Percentiles rank a stretch among this genome's conserved stretches.
phyloP scores from a whole-genome alignment of 2,329 filamentous ascomycete genomes.

The Metarhizium guizhouense region DNA sequence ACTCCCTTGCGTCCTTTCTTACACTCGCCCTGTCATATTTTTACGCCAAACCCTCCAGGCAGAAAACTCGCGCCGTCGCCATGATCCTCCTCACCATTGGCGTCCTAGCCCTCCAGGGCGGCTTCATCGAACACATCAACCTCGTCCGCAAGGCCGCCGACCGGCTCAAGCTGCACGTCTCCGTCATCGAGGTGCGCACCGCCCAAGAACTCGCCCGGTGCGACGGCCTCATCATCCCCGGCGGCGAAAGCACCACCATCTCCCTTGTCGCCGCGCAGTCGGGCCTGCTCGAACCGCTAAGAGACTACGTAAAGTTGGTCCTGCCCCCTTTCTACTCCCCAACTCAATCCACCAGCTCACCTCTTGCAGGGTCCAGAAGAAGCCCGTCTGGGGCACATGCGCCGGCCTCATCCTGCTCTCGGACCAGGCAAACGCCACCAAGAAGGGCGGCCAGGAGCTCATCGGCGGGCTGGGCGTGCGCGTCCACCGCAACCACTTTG shows the following conservation, averaged over 20 bases:
- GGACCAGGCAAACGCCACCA: slow-evolving; percentile 78
- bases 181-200: slow-evolving; percentile 74
- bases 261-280: slow-evolving; percentile 78
- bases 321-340: not conserved
- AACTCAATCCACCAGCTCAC: not conserved
- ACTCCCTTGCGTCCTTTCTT: not conserved
- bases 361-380: slow-evolving; percentile 54
- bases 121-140: slow-evolving; percentile 80
- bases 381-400: slow-evolving; percentile 92
- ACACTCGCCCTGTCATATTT: not conserved
- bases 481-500: slow-evolving; percentile 92
- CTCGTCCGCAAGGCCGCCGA: slow-evolving; percentile 61
- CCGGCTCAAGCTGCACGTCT: slow-evolving; percentile 39
- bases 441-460: slow-evolving; percentile 84
- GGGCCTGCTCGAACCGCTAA: slow-evolving; percentile 71
- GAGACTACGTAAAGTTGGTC: slow-evolving; percentile 81
- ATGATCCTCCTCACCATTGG: slow-evolving; percentile 40
- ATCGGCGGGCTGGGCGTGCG: slow-evolving; percentile 86
- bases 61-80: slow-evolving; percentile 14
- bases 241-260: slow-evolving; percentile 91
- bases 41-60: not conserved
- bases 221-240: slow-evolving; percentile 80
- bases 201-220: slow-evolving; percentile 60
- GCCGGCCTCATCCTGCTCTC: slow-evolving; percentile 88
- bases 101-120: slow-evolving; percentile 75